phyloP scores from a whole-genome alignment of 1,139 yeast species.

The Scheffersomyces stambukii region DNA sequence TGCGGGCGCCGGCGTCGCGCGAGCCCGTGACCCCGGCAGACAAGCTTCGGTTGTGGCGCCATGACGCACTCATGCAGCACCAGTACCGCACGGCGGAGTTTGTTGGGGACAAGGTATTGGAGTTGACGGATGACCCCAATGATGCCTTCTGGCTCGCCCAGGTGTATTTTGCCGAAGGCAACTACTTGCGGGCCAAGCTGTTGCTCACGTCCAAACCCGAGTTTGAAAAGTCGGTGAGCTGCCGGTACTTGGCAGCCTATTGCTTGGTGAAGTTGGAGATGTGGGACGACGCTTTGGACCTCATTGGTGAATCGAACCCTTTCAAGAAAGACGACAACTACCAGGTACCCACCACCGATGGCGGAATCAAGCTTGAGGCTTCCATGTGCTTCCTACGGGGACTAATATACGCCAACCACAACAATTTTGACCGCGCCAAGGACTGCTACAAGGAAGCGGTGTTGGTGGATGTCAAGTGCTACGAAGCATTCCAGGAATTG shows the following conservation, averaged over 20 bases:
- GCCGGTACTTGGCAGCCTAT: slow-evolving; percentile 78
- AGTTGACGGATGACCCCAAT: slow-evolving; percentile 77
- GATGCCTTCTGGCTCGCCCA: slow-evolving; percentile 98
- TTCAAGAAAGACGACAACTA: slow-evolving; percentile 37
- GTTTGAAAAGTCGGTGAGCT: slow-evolving; percentile 52
- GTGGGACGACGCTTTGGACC: slow-evolving; percentile 87
- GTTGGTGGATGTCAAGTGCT: slow-evolving; percentile 84
- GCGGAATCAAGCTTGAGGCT: slow-evolving; percentile 81
- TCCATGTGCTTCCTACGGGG: slow-evolving; percentile 88
- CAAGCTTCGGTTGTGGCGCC: slow-evolving; percentile 85
- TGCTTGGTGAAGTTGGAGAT: slow-evolving; percentile 69
- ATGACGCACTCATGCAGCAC: slow-evolving; percentile 90
- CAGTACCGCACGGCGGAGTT: slow-evolving; percentile 87
- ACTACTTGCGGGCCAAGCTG: slow-evolving; percentile 75
- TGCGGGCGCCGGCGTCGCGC: not conserved
- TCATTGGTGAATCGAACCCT: slow-evolving; percentile 83
- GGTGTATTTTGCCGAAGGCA: slow-evolving; percentile 71
- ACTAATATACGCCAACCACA: slow-evolving; percentile 74
- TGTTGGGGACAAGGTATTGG: slow-evolving; percentile 82
- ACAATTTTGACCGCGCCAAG: slow-evolving; percentile 82
- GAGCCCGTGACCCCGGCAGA: slow-evolving; percentile 77
- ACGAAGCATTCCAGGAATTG: slow-evolving; percentile 85
- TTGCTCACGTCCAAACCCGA: slow-evolving; percentile 43
- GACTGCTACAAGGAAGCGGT: slow-evolving; percentile 88
- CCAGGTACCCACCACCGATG: slow-evolving; percentile 35